Evolutionary conservation across 2,329 filamentous ascomycete genomes (phyloP).

Genomic region (Fusarium sterilihyphosum): DNA sequence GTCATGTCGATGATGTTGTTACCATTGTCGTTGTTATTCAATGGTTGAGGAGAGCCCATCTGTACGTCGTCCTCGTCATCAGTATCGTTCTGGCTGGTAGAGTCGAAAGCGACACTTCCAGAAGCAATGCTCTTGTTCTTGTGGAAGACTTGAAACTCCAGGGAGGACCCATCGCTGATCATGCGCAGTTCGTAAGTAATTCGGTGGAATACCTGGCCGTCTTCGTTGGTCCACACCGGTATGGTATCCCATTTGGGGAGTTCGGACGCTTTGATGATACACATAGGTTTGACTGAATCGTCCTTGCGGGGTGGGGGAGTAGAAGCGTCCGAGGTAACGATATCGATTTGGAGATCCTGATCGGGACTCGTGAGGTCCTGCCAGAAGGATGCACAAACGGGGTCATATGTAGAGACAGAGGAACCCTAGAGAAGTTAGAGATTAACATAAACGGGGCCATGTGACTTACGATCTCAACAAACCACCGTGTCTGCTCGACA

Average conservation of each 20-base stretch:
- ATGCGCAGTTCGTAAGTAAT: slow-evolving; percentile 41
- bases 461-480: slow-evolving; percentile 37
- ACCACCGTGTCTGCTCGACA: slow-evolving; percentile 45
- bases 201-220: slow-evolving; percentile 4
- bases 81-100: background rate
- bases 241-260: slow-evolving; percentile 24
- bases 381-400: slow-evolving; percentile 13
- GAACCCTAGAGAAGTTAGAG: slow-evolving; percentile 23
- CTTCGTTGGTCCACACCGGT: slow-evolving; percentile 22
- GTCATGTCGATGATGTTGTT: background rate
- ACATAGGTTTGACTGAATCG: slow-evolving; percentile 26
- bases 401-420: slow-evolving; percentile 11
- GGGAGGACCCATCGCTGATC: slow-evolving; percentile 33
- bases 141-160: slow-evolving; percentile 41
- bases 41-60: background rate
- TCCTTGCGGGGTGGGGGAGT: slow-evolving; percentile 14
- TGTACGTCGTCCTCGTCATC: background rate
- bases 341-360: background rate
- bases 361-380: background rate
- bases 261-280: slow-evolving; percentile 25
- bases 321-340: slow-evolving; percentile 21
- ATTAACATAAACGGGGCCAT: background rate
- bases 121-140: slow-evolving; percentile 31
- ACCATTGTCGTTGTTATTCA: background rate
- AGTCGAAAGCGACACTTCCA: slow-evolving; percentile 36